Conservation (phyloP, 2,329 filamentous ascomycete genomes). For the Ophiostoma australiae region DNA sequence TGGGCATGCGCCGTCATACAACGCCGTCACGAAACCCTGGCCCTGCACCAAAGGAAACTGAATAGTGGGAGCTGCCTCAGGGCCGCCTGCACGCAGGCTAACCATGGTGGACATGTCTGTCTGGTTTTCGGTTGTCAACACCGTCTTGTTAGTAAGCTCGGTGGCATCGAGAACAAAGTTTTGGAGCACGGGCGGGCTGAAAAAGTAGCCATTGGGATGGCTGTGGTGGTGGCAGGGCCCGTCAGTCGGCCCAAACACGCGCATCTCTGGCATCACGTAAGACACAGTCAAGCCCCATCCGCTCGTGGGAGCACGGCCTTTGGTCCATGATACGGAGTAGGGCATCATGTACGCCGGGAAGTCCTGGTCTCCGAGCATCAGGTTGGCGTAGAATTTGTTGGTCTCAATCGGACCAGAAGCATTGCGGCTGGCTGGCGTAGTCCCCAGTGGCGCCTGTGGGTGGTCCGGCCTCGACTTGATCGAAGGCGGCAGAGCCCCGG, state of each 20-base stretch:
- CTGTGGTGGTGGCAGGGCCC: conserved; percentile 30
- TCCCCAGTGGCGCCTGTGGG: conserved; percentile 42
- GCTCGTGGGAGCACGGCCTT: conserved; percentile 54
- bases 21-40: conserved; percentile 77
- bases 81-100: conserved; percentile 52
- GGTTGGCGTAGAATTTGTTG: conserved; percentile 78
- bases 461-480: conserved; percentile 51
- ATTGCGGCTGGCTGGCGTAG: conserved; percentile 11
- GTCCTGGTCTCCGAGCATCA: conserved; percentile 69
- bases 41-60: conserved; percentile 83
- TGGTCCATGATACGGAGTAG: conserved; percentile 64
- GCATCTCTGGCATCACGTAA: conserved; percentile 63
- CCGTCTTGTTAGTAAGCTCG: conserved; percentile 61
- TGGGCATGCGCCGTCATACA: conserved; percentile 67
- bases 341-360: conserved; percentile 69
- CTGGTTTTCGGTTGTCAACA: conserved; percentile 49
- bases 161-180: conserved; percentile 73
- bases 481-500: conserved; percentile 43
- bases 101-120: conserved; percentile 61
- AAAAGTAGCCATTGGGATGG: conserved; percentile 53
- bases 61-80: conserved; percentile 52
- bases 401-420: conserved; percentile 53
- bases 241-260: conserved; percentile 57
- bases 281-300: conserved; percentile 76
- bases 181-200: conserved; percentile 77